Percentiles rank a stretch among this genome's conserved stretches.
Conservation (phyloP, 129 eudicot genomes). For the Scalesia atractyloides region DNA sequence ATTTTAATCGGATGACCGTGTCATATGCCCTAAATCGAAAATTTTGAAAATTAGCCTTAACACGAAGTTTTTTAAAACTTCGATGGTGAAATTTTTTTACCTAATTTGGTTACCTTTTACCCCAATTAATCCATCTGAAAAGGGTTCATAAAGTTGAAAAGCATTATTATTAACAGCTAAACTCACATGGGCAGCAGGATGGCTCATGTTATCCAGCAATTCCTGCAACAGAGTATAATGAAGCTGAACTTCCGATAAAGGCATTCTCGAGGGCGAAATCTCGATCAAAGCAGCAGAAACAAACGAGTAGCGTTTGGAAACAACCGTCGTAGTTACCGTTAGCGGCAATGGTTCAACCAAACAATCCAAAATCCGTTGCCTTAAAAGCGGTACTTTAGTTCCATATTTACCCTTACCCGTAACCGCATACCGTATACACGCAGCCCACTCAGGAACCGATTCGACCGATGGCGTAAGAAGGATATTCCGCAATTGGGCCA, state of each 20-base stretch:
- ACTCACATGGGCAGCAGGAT: constrained; percentile 91
- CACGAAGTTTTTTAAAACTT: neutral
- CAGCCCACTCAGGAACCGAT: constrained; percentile 94
- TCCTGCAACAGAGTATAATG: constrained; percentile 73
- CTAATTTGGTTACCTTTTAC: neutral
- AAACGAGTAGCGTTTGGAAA: constrained; percentile 83
- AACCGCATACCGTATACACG: constrained; percentile 89
- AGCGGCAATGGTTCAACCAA: constrained; percentile 75
- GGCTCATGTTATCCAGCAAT: constrained; percentile 79
- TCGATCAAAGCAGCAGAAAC: constrained; percentile 90
- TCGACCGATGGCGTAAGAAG: constrained; percentile 87
- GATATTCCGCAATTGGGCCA: constrained; percentile 61
- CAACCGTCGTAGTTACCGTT: constrained; percentile 73
- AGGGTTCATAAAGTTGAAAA: neutral
- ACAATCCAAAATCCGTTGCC: constrained; percentile 70
- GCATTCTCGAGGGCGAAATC: constrained; percentile 84
- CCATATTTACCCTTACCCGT: constrained; percentile 96
- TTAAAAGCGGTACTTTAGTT: constrained; percentile 70
- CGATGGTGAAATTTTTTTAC: neutral
- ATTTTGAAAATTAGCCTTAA: neutral
- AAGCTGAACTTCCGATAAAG: constrained; percentile 60
- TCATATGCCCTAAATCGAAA: neutral
- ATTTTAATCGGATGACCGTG: neutral
- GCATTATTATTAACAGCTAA: neutral
- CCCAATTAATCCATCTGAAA: neutral